phyloP scores from a whole-genome alignment of 129 eudicot genomes.

The Helichrysum umbraculigerum region DNA sequence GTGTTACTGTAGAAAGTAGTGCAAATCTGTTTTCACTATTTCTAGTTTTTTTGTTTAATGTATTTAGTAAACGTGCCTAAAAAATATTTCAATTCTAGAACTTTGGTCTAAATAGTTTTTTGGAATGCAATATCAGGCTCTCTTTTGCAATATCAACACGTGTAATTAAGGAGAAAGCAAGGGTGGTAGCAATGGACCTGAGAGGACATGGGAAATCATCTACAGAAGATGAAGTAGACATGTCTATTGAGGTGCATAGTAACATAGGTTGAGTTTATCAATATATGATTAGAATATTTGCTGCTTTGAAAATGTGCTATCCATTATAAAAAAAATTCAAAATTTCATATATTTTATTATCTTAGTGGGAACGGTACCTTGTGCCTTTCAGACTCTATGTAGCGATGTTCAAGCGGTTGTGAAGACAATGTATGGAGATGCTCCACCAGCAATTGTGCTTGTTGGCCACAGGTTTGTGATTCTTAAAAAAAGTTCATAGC shows the following conservation, averaged over 20 bases:
- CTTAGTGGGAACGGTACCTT: slow-evolving; percentile 17
- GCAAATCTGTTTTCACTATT: background rate
- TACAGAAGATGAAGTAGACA: slow-evolving; percentile 84
- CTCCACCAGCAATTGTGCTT: slow-evolving; percentile 92
- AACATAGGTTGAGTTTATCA: background rate
- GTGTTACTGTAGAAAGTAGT: background rate
- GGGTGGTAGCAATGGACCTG: slow-evolving; percentile 91
- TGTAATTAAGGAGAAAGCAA: slow-evolving; percentile 78
- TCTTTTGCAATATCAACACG: slow-evolving; percentile 84
- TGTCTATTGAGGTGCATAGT: slow-evolving; percentile 74
- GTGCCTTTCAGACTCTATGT: slow-evolving; percentile 70
- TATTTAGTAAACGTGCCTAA: background rate
- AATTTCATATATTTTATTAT: background rate
- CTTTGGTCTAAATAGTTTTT: background rate
- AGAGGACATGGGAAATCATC: slow-evolving; percentile 97
- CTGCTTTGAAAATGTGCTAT: background rate
- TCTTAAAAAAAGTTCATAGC: background rate
- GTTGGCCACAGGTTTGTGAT: slow-evolving; percentile 91
- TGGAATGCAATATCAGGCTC: slow-evolving; percentile 54
- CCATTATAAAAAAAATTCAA: background rate
- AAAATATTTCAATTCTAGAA: background rate
- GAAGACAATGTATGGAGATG: slow-evolving; percentile 89
- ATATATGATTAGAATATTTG: background rate
- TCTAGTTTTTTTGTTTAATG: background rate
- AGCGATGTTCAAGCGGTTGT: slow-evolving; percentile 81